These are phyloP conservation scores for Claviceps sp. DNA, from an alignment of 2,329 filamentous ascomycete genomes.

Conservation along the genomic window DNA sequence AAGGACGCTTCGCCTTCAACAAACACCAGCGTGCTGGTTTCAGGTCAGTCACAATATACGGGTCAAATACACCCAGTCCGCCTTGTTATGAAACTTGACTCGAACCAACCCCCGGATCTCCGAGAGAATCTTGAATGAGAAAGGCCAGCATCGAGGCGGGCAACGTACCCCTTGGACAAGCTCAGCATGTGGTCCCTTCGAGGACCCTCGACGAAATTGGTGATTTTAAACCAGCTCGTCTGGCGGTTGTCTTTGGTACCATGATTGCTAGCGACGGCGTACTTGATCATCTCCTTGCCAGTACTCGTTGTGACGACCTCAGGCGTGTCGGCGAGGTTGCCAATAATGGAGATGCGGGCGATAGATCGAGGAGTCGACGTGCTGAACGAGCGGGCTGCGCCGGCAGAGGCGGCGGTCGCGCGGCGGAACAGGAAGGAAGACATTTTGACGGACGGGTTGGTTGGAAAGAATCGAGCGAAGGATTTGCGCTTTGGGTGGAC, in stretches of 20 bases:
- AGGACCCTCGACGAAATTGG: conserved; percentile 58
- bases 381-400: conserved; percentile 59
- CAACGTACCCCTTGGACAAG: conserved; percentile 72
- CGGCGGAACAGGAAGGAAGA: conserved; percentile 40
- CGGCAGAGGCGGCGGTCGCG: conserved; percentile 33
- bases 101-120: neutral
- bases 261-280: conserved; percentile 56
- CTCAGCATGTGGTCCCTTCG: conserved; percentile 58
- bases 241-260: conserved; percentile 57
- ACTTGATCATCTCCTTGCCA: conserved; percentile 64
- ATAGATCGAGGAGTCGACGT: conserved; percentile 50
- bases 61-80: neutral
- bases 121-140: neutral
- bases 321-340: conserved; percentile 67
- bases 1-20: conserved; percentile 73
- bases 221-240: conserved; percentile 76
- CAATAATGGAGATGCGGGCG: conserved; percentile 76
- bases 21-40: conserved; percentile 57
- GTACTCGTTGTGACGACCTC: conserved; percentile 58
- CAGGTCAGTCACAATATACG: conserved; percentile 7
- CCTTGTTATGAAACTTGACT: neutral
- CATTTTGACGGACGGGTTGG: conserved; percentile 16
- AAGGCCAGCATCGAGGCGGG: neutral
- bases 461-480: too few species aligned
- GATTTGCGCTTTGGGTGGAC: too few species aligned